A percentile compares a stretch with the other conserved stretches of the same genome.
These are phyloP conservation scores for Nannizziopsis arthrosporioides DNA, from an alignment of 2,329 filamentous ascomycete genomes.

Conservation along the genomic window DNA sequence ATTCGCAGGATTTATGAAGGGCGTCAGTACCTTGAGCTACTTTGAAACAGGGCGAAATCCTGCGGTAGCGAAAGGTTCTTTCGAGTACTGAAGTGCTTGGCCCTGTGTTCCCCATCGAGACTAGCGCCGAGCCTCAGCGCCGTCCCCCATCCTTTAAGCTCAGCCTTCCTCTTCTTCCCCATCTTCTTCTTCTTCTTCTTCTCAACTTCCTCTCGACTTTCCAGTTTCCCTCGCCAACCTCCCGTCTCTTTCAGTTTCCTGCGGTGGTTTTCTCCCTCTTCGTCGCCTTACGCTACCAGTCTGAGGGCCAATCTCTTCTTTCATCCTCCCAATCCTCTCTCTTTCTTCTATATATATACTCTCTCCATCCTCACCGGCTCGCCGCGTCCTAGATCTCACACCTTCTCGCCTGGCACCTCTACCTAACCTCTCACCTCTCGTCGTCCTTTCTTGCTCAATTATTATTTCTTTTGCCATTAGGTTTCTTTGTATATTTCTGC, in stretches of 20 bases:
- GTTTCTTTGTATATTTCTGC: conserved; percentile 17
- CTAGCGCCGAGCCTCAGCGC: conserved; percentile 1
- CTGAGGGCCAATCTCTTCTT: conserved; percentile 9
- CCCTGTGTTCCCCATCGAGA: background rate
- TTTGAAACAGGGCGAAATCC: background rate
- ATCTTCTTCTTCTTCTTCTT: conserved; percentile 14
- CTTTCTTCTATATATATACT: background rate
- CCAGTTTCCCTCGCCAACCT: conserved; percentile 1
- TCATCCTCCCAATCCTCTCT: conserved; percentile 11
- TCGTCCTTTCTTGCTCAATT: background rate
- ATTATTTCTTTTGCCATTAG: conserved; percentile 16
- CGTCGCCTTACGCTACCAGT: background rate
- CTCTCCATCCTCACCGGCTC: background rate
- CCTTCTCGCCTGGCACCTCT: background rate
- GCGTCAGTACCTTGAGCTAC: background rate
- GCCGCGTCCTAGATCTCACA: background rate
- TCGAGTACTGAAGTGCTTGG: background rate
- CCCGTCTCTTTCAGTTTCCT: conserved; percentile 9
- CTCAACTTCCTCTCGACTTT: conserved; percentile 15
- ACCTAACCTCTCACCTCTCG: background rate
- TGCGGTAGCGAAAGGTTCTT: background rate
- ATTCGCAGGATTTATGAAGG: background rate
- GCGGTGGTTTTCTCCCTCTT: background rate
- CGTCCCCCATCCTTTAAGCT: conserved; percentile 6
- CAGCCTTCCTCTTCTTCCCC: conserved; percentile 14